These are phyloP conservation scores for Articulospora tetracladia DNA, from an alignment of 495 filamentous ascomycete genomes.

Conservation along the genomic window DNA sequence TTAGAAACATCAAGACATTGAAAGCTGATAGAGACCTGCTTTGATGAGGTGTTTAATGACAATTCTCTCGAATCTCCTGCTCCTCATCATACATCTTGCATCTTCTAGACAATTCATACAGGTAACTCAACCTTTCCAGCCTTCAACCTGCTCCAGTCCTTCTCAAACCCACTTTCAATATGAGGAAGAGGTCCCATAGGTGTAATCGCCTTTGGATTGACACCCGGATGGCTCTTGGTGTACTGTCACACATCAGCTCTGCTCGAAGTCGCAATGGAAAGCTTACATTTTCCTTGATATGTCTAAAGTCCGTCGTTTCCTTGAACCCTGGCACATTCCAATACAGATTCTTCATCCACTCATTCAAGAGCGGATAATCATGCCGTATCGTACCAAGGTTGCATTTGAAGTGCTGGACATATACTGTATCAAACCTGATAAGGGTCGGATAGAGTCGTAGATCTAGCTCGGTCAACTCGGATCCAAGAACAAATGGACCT, in stretches of 20 bases:
- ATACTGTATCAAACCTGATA: conserved; percentile 80
- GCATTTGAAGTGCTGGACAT: conserved; percentile 92
- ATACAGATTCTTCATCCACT: conserved; percentile 68
- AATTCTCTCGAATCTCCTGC: not conserved
- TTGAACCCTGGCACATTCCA: conserved; percentile 61
- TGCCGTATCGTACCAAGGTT: conserved; percentile 80
- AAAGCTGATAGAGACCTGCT: too few species aligned
- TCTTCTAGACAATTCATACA: not conserved
- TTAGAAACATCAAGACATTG: too few species aligned
- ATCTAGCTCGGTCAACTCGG: conserved; percentile 73
- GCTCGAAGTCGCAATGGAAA: conserved; percentile 5
- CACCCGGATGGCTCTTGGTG: conserved; percentile 46
- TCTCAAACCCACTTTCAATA: conserved; percentile 36
- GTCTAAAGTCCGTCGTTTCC: conserved; percentile 63
- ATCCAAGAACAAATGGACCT: conserved; percentile 65
- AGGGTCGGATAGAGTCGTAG: conserved; percentile 75
- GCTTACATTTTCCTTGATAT: conserved; percentile 51
- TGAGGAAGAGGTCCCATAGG: conserved; percentile 63
- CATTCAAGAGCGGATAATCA: conserved; percentile 65
- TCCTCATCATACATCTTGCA: not conserved
- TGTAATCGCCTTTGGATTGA: conserved; percentile 51
- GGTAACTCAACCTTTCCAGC: conserved; percentile 16
- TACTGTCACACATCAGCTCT: conserved; percentile 30
- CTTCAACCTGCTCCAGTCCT: conserved; percentile 14
- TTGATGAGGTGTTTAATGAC: too few species aligned